Percentiles rank a stretch among this genome's conserved stretches.
Conservation (phyloP, 148 eudicot species). For the Rhododendron simsii region DNA sequence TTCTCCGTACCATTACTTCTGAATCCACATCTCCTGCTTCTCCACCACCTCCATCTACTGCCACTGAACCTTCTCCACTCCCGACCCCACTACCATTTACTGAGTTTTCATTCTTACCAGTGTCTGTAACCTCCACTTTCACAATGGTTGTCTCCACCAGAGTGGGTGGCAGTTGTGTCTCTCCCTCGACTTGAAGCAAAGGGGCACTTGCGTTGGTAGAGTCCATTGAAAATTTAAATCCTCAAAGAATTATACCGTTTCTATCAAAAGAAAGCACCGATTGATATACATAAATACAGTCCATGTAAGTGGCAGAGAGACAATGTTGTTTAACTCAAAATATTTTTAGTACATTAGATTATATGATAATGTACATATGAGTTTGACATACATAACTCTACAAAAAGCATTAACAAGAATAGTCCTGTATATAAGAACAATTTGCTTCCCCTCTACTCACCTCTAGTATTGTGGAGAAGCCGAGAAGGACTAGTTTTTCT, state of each 20-base stretch:
- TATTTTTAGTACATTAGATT: background rate
- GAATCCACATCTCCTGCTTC: background rate
- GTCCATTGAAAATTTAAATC: background rate
- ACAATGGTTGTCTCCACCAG: background rate
- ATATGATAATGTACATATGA: background rate
- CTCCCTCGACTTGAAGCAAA: background rate
- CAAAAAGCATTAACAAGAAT: background rate
- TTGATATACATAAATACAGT: background rate
- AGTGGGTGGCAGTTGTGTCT: background rate
- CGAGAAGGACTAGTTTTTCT: background rate
- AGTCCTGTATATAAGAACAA: background rate
- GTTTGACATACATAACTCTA: background rate
- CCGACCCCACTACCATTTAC: background rate
- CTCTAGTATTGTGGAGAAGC: background rate
- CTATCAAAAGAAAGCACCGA: background rate
- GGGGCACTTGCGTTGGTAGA: no score
- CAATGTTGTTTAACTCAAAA: background rate
- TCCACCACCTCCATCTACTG: background rate
- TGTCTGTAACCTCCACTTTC: background rate
- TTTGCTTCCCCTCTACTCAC: background rate
- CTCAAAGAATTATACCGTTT: background rate
- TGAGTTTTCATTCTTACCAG: background rate
- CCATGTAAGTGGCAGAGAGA: background rate
- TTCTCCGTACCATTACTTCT: background rate
- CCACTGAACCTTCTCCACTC: background rate